Conservation (phyloP, 495 filamentous ascomycete species). For the Tuber indicum region DNA sequence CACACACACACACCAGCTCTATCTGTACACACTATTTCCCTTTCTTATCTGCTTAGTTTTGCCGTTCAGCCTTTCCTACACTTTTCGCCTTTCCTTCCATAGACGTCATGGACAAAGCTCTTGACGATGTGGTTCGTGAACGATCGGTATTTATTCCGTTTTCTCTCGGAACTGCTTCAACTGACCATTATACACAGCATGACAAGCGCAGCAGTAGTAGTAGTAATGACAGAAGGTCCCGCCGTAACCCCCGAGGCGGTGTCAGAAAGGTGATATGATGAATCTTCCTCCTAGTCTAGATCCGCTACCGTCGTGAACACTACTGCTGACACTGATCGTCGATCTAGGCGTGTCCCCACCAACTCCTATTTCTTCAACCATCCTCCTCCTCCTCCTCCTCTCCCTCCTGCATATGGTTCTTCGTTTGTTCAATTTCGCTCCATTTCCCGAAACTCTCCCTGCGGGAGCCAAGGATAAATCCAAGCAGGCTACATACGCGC, state of each 20-base stretch:
- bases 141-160: slow-evolving; percentile 58
- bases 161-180: background rate
- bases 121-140: slow-evolving; percentile 79
- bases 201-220: slow-evolving; percentile 29
- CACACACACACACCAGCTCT: background rate
- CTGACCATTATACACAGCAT: slow-evolving; percentile 5
- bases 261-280: slow-evolving; percentile 39
- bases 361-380: slow-evolving; percentile 37
- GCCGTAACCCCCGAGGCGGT: slow-evolving; percentile 38
- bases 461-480: slow-evolving; percentile 10
- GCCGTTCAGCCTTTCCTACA: slow-evolving; percentile 9
- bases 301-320: background rate
- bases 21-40: background rate
- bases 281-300: background rate
- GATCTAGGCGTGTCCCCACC: slow-evolving; percentile 40
- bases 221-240: slow-evolving; percentile 32
- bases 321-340: slow-evolving; percentile 25
- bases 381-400: slow-evolving; percentile 27
- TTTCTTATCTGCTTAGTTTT: background rate
- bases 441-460: slow-evolving; percentile 22
- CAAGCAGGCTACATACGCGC: slow-evolving; percentile 1
- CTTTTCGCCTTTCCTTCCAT: slow-evolving; percentile 11
- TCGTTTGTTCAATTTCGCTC: slow-evolving; percentile 19
- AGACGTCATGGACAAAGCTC: slow-evolving; percentile 63
- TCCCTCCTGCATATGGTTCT: slow-evolving; percentile 26